A percentile compares a stretch with the other conserved stretches of the same genome.
phyloP scores from a whole-genome alignment of 768 basidiomycete genomes.

The Amanita exitialis region DNA sequence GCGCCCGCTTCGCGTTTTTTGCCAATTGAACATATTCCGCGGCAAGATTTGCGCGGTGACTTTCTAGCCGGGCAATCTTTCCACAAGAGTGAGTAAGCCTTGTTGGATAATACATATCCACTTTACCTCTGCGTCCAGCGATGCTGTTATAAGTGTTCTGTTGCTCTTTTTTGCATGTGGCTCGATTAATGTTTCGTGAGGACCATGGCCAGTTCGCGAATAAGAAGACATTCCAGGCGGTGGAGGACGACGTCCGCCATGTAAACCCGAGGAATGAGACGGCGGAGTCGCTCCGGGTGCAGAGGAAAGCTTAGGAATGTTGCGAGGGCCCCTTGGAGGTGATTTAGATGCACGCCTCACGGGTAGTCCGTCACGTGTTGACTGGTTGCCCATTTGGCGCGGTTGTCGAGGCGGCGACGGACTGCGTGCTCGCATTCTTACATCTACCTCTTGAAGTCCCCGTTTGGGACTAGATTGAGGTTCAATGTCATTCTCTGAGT shows the following conservation, averaged over 20 bases:
- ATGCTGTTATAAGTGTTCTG: slow-evolving; percentile 4
- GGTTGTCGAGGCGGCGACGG: slow-evolving; percentile 17
- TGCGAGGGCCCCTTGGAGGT: slow-evolving; percentile 31
- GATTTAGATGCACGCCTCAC: slow-evolving; percentile 20
- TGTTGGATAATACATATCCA: not conserved
- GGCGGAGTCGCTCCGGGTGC: slow-evolving; percentile 12
- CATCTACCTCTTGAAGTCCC: slow-evolving; percentile 11
- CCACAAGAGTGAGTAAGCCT: not conserved
- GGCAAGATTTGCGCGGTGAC: slow-evolving; percentile 28
- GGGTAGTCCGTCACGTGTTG: slow-evolving; percentile 8
- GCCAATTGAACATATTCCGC: slow-evolving; percentile 27
- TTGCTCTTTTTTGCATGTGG: not conserved
- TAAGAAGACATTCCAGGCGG: slow-evolving; percentile 1
- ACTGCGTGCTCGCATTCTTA: slow-evolving; percentile 13
- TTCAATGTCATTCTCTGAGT: slow-evolving; percentile 7
- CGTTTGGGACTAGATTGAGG: slow-evolving; percentile 9
- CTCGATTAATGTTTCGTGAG: not conserved
- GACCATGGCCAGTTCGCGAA: not conserved
- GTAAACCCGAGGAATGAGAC: slow-evolving; percentile 9
- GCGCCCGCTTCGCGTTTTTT: slow-evolving; percentile 36
- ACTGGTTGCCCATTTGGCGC: slow-evolving; percentile 10
- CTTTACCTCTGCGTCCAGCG: slow-evolving; percentile 15
- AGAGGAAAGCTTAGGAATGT: slow-evolving; percentile 12
- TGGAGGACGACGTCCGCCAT: slow-evolving; percentile 12
- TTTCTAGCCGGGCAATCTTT: slow-evolving; percentile 25